Evolutionary conservation across 179 eudicot genomes (phyloP).

Genomic region (Beta macrorhiza): DNA sequence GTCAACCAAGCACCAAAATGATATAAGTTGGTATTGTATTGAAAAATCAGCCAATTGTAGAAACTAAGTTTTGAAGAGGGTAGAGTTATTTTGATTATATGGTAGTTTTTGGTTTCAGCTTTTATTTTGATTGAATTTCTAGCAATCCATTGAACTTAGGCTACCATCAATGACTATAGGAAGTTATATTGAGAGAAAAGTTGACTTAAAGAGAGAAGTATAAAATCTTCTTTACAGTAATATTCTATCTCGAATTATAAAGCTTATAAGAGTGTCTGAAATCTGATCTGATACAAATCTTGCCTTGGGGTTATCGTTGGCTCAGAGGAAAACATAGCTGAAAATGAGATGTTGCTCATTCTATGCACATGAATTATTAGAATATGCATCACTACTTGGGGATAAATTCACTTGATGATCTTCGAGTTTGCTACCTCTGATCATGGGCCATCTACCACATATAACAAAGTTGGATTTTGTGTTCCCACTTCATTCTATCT

Average conservation of each 20-base stretch:
- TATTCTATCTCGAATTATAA: neutral
- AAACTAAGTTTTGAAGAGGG: neutral
- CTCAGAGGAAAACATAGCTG: neutral
- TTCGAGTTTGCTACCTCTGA: neutral
- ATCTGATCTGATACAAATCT: neutral
- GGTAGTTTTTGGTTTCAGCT: neutral
- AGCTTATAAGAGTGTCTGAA: neutral
- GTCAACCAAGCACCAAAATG: neutral
- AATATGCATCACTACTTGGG: neutral
- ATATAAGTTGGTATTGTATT: neutral
- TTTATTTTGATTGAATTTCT: neutral
- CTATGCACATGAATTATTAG: neutral
- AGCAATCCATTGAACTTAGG: neutral
- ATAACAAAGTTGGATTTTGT: neutral
- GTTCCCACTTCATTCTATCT: neutral
- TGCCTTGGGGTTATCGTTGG: neutral
- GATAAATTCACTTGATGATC: neutral
- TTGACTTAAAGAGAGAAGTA: neutral
- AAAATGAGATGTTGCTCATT: neutral
- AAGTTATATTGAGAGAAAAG: neutral
- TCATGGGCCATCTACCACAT: neutral
- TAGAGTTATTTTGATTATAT: neutral
- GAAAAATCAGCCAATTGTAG: neutral
- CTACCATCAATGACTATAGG: neutral
- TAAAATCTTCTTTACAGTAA: neutral